Evolutionary conservation across 306 rosid species (phyloP), one percentile per base, ranked within the genome.

Genomic region (Quercus dentata): DNA sequence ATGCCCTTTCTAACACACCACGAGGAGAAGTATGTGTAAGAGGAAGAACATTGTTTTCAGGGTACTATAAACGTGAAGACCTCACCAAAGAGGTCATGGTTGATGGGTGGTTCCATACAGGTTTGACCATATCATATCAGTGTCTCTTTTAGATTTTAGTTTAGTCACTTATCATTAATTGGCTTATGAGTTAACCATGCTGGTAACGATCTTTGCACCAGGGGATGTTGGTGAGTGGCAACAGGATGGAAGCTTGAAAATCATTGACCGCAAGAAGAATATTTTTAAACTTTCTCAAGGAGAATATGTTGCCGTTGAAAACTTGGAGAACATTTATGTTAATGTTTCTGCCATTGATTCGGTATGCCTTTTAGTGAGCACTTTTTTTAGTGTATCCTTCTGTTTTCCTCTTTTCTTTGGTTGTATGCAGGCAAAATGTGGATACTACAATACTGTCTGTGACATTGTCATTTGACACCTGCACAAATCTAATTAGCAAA

Each of bases 221-320:
- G 99, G 99, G 87, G 99, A 95, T 73, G 75, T 95, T 83, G 99
- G 99, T 30, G 97, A 95, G 83, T 95, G 99, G 99, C 99, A 87
- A 87, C 78, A 85, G 4, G 90, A 93, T 89, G 99, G 99, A 87
- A 90, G 94, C 91, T 86, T 95, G 92, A 95, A 91, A 88, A 93
- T 95, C 63, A 91, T 95, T 78, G 99, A 95, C 78, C 88, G 97
- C 58, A 95, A 93, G 91, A 95, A 95, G 94, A 95, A 95, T 85
- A 95, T 95, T 85, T 95, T 93, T 85, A 95, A 95, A 84, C 99
- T 95, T 77, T 91, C 99, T 17, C 99, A 95, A 83, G 99, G 99
- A 84, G 99, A 95, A 79, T 95, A 95, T 86, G 99, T 95, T 74
- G 99, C 99, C 6, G 99, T 93, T 49, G 99, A 95, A 84, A 93